Percentiles rank a stretch among this genome's conserved stretches.
Evolutionary conservation across 768 basidiomycete genomes (phyloP).

Genomic region (Psilocybe sp.): DNA sequence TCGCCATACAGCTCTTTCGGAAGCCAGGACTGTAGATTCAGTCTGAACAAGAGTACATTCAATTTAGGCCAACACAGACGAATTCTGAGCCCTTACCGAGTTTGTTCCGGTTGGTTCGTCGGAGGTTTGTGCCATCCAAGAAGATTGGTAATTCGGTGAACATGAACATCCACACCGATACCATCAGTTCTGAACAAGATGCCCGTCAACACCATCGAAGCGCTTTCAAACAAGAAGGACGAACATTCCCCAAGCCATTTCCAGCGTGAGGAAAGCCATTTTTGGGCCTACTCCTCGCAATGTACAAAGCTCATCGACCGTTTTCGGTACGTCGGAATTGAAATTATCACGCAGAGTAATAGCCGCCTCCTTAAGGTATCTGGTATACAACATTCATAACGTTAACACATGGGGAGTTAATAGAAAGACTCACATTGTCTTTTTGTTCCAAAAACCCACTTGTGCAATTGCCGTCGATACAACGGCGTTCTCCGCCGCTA

Average conservation of each 20-base stretch:
- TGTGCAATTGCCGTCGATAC: conserved; percentile 79
- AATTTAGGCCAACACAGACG: neutral
- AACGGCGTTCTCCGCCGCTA: conserved; percentile 56
- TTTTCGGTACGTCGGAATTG: conserved; percentile 83
- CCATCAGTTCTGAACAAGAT: conserved; percentile 63
- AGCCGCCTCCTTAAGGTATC: conserved; percentile 76
- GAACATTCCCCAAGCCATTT: conserved; percentile 82
- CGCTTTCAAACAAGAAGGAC: conserved; percentile 17
- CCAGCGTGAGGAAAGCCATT: conserved; percentile 88
- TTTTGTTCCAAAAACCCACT: conserved; percentile 91
- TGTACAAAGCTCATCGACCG: conserved; percentile 83
- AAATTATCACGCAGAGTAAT: conserved; percentile 67
- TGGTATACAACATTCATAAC: conserved; percentile 21
- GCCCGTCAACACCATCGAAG: neutral
- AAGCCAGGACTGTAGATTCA: conserved; percentile 83
- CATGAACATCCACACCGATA: conserved; percentile 95
- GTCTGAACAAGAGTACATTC: conserved; percentile 29
- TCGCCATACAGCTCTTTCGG: conserved; percentile 69
- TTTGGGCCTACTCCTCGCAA: conserved; percentile 94
- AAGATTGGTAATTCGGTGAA: conserved; percentile 92
- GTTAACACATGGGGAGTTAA: neutral
- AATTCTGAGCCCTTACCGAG: conserved; percentile 46
- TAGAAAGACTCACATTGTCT: conserved; percentile 60
- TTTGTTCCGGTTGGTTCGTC: conserved; percentile 86
- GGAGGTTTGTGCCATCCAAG: conserved; percentile 88